Conservation (phyloP, 768 basidiomycete genomes). For the Lentinus tigrinus region DNA sequence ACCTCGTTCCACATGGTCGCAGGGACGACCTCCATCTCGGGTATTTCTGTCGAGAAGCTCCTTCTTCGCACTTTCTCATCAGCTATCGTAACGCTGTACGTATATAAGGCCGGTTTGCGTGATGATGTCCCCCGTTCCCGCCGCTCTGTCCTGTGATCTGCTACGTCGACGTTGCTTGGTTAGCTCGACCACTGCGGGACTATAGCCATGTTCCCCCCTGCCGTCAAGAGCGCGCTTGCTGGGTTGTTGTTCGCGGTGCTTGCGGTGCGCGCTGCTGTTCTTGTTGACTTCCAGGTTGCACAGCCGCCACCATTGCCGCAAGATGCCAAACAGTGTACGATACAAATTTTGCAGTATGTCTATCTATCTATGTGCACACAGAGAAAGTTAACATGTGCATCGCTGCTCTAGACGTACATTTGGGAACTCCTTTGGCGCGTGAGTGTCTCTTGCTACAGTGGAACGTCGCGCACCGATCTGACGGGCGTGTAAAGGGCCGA, state of each 20-base stretch:
- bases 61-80: slow-evolving; percentile 6
- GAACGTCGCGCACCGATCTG: background rate
- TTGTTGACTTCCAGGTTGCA: slow-evolving; percentile 69
- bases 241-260: slow-evolving; percentile 1
- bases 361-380: background rate
- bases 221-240: background rate
- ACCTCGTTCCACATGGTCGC: slow-evolving; percentile 3
- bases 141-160: background rate
- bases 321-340: slow-evolving; percentile 59
- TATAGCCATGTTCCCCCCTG: background rate
- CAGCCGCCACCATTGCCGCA: slow-evolving; percentile 71
- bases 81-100: background rate
- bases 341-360: slow-evolving; percentile 60
- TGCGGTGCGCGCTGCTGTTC: slow-evolving; percentile 14
- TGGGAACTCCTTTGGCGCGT: slow-evolving; percentile 70
- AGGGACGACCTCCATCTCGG: background rate
- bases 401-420: slow-evolving; percentile 56
- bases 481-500: slow-evolving; percentile 46
- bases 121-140: background rate
- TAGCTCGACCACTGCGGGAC: background rate
- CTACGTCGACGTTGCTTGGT: background rate
- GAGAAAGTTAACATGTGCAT: background rate
- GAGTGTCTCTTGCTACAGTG: slow-evolving; percentile 25
- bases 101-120: slow-evolving; percentile 10
- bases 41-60: slow-evolving; percentile 9